Conservation (phyloP, 2,329 filamentous ascomycete species). For the Pezicula carpinea region DNA sequence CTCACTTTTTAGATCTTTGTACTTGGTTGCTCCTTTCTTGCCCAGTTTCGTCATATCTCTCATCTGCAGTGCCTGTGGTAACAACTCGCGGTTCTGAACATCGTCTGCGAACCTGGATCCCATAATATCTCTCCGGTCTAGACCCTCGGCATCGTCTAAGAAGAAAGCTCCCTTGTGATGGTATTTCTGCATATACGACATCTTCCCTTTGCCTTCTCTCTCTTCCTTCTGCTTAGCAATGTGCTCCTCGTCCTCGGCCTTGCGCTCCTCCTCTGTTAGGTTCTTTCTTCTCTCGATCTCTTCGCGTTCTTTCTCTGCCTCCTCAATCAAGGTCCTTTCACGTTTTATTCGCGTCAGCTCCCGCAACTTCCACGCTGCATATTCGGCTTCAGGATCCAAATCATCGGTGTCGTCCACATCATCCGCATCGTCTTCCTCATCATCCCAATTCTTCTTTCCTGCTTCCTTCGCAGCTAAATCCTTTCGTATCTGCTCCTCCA, state of each 20-base stretch:
- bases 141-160: constrained; percentile 65
- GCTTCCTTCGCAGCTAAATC: constrained; percentile 70
- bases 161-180: constrained; percentile 97
- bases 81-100: constrained; percentile 70
- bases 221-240: constrained; percentile 59
- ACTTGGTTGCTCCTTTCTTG: constrained; percentile 85
- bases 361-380: constrained; percentile 88
- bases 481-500: constrained; percentile 85
- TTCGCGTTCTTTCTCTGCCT: constrained; percentile 76
- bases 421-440: constrained; percentile 60
- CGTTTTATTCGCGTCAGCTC: constrained; percentile 87
- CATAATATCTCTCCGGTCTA: constrained; percentile 81
- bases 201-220: constrained; percentile 66
- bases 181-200: constrained; percentile 91
- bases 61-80: constrained; percentile 90
- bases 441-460: constrained; percentile 82
- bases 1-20: constrained; percentile 81
- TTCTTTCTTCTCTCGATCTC: constrained; percentile 86
- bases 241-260: constrained; percentile 76
- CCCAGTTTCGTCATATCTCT: constrained; percentile 92
- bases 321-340: constrained; percentile 79
- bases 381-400: constrained; percentile 80
- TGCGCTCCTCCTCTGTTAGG: constrained; percentile 80
- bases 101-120: constrained; percentile 80
- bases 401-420: constrained; percentile 88